Evolutionary conservation across 164 flowering plant genomes (phyloP).

Genomic region (Saururus chinensis): DNA sequence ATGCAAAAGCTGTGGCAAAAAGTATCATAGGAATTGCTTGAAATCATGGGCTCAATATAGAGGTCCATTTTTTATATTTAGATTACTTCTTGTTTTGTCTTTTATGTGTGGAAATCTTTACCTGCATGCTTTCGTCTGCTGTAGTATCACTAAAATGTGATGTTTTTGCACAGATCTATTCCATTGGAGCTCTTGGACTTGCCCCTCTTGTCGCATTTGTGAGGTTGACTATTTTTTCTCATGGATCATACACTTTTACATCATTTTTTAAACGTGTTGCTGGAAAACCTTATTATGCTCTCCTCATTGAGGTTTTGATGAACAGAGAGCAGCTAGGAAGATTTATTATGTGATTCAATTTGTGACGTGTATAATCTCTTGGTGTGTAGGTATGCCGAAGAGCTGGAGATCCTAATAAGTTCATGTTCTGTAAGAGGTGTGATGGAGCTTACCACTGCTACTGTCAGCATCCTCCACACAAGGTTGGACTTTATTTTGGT

Average conservation of each 20-base stretch:
- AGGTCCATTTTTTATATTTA: conserved; percentile 31
- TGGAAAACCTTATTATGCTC: too few species aligned
- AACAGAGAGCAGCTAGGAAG: too few species aligned
- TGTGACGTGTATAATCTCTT: too few species aligned
- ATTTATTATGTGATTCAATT: too few species aligned
- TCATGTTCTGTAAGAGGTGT: conserved; percentile 95
- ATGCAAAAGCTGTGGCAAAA: conserved; percentile 81
- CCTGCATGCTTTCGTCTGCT: not conserved
- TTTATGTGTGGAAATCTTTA: not conserved
- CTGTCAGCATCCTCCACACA: conserved; percentile 97
- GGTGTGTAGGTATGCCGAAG: conserved; percentile 75
- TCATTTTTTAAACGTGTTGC: too few species aligned
- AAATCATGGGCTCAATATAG: conserved; percentile 80
- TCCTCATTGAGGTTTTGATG: too few species aligned
- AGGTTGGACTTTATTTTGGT: conserved; percentile 32
- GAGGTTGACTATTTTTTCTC: conserved; percentile 43
- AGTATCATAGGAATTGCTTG: conserved; percentile 84
- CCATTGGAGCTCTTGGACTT: conserved; percentile 95
- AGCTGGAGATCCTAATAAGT: conserved; percentile 87
- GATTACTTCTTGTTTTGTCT: not conserved
- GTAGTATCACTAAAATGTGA: not conserved
- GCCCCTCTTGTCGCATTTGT: conserved; percentile 89
- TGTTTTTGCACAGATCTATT: conserved; percentile 59
- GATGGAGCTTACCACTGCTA: conserved; percentile 97
- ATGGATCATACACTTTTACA: not conserved